Base-by-base conservation (phyloP, 2,329 filamentous ascomycete genomes). In the Ploettnerulaceae sp. region DNA sequence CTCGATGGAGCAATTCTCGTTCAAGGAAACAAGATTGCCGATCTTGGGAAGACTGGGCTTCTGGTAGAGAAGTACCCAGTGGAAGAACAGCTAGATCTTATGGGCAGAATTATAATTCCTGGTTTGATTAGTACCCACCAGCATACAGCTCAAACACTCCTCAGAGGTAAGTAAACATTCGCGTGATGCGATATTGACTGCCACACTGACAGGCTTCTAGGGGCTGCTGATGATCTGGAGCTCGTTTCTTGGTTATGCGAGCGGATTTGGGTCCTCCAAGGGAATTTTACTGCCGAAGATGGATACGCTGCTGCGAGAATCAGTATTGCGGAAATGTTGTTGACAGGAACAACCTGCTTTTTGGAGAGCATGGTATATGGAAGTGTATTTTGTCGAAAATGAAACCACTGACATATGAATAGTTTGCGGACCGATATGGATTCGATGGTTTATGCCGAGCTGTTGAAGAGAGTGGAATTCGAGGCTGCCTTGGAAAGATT, bases 191-290 rank as follows among this genome's bases (percentile, higher is more conserved):
- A n/a, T n/a, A n/a, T n/a, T n/a, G n/a, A n/a, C n/a, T n/a, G n/a
- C n/a, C n/a, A n/a, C n/a, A n/a, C n/a, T n/a, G n/a, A n/a, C n/a
- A n/a, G n/a, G n/a, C n/a, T n/a, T n/a, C n/a, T n/a, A n/a, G n/a
- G n/a, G n/a, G n/a, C n/a, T n/a, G n/a, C n/a, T n/a, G n/a, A n/a
- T n/a, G n/a, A n/a, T n/a, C n/a, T n/a, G n/a, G n/a, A n/a, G n/a
- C n/a, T n/a, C n/a, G n/a, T n/a, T n/a, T n/a, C n/a, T n/a, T 51
- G 49, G 49, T 21, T 51, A 24, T 51, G 49, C 33, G 49, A 51
- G 5, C 17, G 45, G 14, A 48, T 51, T 21, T 51, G 49, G 49
- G 45, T 48, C 2, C 24, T 51, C 22, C 45, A 51, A 37, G 49
- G 45, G 2, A 48, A 41, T 17, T 18, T 48, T 32, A 8, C 21